Evolutionary conservation across 2,329 filamentous ascomycete genomes (phyloP).

Genomic region (Pseudogymnoascus sp.): DNA sequence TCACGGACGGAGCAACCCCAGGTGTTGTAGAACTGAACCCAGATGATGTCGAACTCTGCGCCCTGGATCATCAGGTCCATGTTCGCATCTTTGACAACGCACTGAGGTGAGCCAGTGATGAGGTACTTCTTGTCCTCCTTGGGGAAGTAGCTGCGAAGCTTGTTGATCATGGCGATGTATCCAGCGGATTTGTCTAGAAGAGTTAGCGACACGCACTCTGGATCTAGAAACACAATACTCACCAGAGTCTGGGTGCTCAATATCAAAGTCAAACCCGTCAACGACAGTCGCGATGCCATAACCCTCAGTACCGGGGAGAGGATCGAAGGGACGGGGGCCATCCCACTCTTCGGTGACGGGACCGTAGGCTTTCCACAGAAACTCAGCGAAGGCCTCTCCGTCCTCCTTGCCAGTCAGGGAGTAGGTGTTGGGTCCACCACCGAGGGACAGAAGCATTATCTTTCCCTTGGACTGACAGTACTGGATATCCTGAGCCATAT

Average conservation of each 20-base stretch:
- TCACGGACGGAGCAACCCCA: constrained; percentile 21
- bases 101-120: constrained; percentile 27
- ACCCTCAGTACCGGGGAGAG: constrained; percentile 13
- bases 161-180: constrained; percentile 23
- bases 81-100: constrained; percentile 23
- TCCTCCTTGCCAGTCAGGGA: constrained; percentile 30
- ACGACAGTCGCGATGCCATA: constrained; percentile 19
- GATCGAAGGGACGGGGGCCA: constrained; percentile 23
- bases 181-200: constrained; percentile 18
- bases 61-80: constrained; percentile 23
- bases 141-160: constrained; percentile 21
- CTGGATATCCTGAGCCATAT: constrained; percentile 30
- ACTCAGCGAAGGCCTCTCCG: constrained; percentile 29
- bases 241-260: constrained; percentile 18
- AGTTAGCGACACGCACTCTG: constrained; percentile 9
- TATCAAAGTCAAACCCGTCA: constrained; percentile 29
- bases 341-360: constrained; percentile 28
- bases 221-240: not conserved
- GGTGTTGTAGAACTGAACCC: constrained; percentile 28
- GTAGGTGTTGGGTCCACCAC: constrained; percentile 26
- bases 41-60: constrained; percentile 25
- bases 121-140: constrained; percentile 17
- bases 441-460: constrained; percentile 35
- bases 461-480: constrained; percentile 32
- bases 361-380: constrained; percentile 35